Evolutionary conservation across 2,329 filamentous ascomycete genomes (phyloP).

Genomic region (Gyromitra esculenta): DNA sequence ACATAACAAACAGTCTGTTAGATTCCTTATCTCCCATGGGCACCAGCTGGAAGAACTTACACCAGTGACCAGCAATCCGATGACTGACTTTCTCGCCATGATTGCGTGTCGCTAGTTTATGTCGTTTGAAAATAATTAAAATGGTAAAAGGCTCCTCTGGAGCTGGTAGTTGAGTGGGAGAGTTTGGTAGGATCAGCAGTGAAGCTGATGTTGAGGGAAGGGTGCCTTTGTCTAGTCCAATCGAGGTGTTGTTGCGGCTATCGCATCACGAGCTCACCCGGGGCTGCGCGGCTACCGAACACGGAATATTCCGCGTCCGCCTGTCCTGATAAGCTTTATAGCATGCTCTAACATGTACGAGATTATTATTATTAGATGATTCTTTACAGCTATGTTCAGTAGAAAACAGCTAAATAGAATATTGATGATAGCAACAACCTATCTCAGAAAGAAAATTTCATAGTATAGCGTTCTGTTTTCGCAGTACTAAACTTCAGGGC

Average conservation of each 20-base stretch:
- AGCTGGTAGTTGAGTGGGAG: neutral
- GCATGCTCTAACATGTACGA: neutral
- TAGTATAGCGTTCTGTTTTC: neutral
- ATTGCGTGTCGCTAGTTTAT: constrained; percentile 21
- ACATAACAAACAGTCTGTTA: constrained; percentile 12
- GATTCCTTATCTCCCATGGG: constrained; percentile 27
- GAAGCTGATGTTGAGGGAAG: constrained; percentile 24
- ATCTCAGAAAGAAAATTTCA: neutral
- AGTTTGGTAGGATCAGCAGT: constrained; percentile 19
- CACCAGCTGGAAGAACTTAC: constrained; percentile 36
- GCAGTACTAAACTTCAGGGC: neutral
- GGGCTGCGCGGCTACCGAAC: neutral
- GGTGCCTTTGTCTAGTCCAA: constrained; percentile 34
- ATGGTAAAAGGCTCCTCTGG: constrained; percentile 1
- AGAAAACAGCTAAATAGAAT: too few relatives aligned
- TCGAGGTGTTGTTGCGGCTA: constrained; percentile 28
- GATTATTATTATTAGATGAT: neutral
- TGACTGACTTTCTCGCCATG: constrained; percentile 45
- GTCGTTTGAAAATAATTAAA: neutral
- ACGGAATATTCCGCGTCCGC: constrained; percentile 5
- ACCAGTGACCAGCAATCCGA: constrained; percentile 49
- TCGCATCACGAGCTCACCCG: constrained; percentile 20
- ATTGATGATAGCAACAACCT: neutral
- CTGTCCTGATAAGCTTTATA: neutral
- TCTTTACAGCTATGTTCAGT: neutral